A percentile compares a stretch with the other conserved stretches of the same genome.
phyloP scores from a whole-genome alignment of 805 yeast species.

The Saccharomyces kudriavzevii region DNA sequence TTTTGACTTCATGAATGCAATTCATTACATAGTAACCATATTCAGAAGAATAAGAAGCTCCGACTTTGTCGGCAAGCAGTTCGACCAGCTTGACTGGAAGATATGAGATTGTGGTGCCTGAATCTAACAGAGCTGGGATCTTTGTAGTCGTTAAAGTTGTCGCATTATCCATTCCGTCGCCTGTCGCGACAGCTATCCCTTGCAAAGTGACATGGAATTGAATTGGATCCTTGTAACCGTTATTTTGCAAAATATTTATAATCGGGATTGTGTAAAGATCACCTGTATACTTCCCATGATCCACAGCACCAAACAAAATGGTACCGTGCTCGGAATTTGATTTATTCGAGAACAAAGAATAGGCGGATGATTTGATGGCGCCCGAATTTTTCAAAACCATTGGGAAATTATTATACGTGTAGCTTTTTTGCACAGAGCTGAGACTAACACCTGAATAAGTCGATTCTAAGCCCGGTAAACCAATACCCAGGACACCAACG shows the following conservation, averaged over 20 bases:
- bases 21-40: slow-evolving; percentile 40
- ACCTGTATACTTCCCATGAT: slow-evolving; percentile 32
- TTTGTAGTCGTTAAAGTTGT: slow-evolving; percentile 25
- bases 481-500: slow-evolving; percentile 43
- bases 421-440: slow-evolving; percentile 19
- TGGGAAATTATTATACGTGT: slow-evolving; percentile 16
- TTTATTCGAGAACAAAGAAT: slow-evolving; percentile 42
- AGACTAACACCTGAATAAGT: slow-evolving; percentile 34
- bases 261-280: slow-evolving; percentile 30
- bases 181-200: slow-evolving; percentile 25
- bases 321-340: slow-evolving; percentile 38
- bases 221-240: slow-evolving; percentile 13
- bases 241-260: slow-evolving; percentile 12
- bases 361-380: slow-evolving; percentile 37
- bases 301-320: slow-evolving; percentile 37
- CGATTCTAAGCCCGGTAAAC: slow-evolving; percentile 54
- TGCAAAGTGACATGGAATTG: slow-evolving; percentile 30
- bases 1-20: slow-evolving; percentile 33
- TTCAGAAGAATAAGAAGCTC: slow-evolving; percentile 36
- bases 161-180: slow-evolving; percentile 20
- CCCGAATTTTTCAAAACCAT: slow-evolving; percentile 13
- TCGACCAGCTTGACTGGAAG: slow-evolving; percentile 34
- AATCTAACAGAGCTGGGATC: slow-evolving; percentile 37
- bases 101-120: slow-evolving; percentile 39
- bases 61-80: slow-evolving; percentile 33